phyloP scores from a whole-genome alignment of 2,329 filamentous ascomycete species.

The Xylariaceae sp. region DNA sequence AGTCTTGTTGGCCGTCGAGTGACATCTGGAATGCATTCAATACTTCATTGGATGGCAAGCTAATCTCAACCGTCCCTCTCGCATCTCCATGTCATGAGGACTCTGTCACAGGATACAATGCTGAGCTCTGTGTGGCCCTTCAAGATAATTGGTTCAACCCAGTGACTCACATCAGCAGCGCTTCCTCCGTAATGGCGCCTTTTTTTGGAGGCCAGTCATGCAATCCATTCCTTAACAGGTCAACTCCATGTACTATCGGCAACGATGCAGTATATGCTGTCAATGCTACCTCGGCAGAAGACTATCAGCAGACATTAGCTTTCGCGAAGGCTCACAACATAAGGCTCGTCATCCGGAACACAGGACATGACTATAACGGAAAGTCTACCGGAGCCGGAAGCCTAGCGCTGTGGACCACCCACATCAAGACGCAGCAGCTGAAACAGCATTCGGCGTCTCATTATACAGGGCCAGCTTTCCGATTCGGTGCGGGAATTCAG shows the following conservation, averaged over 20 bases:
- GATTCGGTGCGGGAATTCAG: no score
- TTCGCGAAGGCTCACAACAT: conserved; percentile 39
- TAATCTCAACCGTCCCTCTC: no score
- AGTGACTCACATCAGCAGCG: background rate
- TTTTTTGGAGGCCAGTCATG: conserved; percentile 25
- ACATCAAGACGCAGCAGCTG: no score
- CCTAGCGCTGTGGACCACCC: conserved; percentile 45
- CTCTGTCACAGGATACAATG: no score
- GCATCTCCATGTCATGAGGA: no score
- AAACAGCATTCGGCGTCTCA: no score
- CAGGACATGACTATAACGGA: conserved; percentile 49
- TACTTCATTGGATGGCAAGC: no score
- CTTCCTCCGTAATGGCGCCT: conserved; percentile 17
- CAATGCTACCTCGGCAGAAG: conserved; percentile 21
- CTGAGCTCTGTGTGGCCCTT: no score
- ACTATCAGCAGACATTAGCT: background rate
- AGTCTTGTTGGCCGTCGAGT: no score
- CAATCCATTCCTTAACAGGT: conserved; percentile 29
- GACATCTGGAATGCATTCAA: no score
- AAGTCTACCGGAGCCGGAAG: conserved; percentile 50
- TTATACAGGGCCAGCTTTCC: no score
- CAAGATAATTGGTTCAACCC: conserved; percentile 14
- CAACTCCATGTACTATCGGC: conserved; percentile 35
- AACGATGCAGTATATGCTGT: conserved; percentile 29
- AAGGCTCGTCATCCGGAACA: conserved; percentile 46